Evolutionary conservation across 2,329 filamentous ascomycete species (phyloP), one percentile per base, ranked within the genome.

Genomic region (Botrytis hyacinthi): DNA sequence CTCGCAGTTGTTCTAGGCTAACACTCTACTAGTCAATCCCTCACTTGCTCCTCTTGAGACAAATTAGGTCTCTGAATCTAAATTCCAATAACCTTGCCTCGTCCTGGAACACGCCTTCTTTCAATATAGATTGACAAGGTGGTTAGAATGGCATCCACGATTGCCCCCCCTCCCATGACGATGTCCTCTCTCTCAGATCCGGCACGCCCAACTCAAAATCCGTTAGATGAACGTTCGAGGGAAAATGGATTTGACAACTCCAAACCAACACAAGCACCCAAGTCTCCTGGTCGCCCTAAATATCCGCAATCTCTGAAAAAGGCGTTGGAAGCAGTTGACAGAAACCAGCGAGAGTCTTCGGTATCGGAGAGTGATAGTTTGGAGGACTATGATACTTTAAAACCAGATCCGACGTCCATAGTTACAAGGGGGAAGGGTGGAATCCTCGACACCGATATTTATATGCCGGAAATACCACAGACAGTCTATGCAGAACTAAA

Each of bases 401-500:
- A 70, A 59, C 78, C 75, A 61, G 78, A 80, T 68, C 78, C 77
- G 3, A 73, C 65, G 44, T 73, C 78, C 35, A 75, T 81, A 8
- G 72, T 79, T 74, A 68, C 78, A 79, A 46, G 83, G 78, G 74
- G 80, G 72, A 74, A 82, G 77, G 74, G 83, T 79, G 62, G 81
- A 76, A 60, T 81, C 73, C 76, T 82, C 80, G 60, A 76, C 77
- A 61, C 72, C 68, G 60, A 79, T 72, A 74, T 59, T 42, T 54
- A 73, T 72, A 37, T 72, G 75, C 62, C 69, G 16, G 40, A 71
- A 44, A 54, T 72, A 32, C 72, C 72, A 37, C 73, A 75, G 14
- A 77, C 74, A n/a, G 73, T 69, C 4, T 78, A 77, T 70, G 76
- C 77, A 61, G 75, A 75, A 6, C 66, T 78, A n/a, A 77, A 78